These are phyloP conservation scores for Candolleomyces aberdarensis DNA, from an alignment of 768 basidiomycete genomes.

Conservation along the genomic window DNA sequence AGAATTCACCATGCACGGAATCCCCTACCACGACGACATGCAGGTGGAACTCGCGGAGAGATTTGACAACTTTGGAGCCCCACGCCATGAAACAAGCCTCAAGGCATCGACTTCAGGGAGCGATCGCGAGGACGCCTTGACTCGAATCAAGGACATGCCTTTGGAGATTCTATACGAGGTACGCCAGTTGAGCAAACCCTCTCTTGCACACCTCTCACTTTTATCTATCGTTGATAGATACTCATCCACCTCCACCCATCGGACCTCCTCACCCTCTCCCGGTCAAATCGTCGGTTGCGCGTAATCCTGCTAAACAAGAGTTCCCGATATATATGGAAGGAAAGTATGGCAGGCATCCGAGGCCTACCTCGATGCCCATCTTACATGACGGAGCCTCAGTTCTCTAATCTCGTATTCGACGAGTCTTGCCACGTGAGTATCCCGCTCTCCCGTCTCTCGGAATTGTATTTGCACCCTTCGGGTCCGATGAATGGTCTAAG, in stretches of 20 bases:
- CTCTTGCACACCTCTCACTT: not conserved
- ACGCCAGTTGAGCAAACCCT: not conserved
- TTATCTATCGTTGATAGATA: slow-evolving; percentile 27
- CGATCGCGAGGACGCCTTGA: slow-evolving; percentile 12
- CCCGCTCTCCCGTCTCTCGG: not conserved
- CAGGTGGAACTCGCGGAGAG: not conserved
- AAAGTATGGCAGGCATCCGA: slow-evolving; percentile 26
- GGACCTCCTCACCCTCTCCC: slow-evolving; percentile 45
- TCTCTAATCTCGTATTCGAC: slow-evolving; percentile 43
- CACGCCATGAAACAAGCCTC: not conserved
- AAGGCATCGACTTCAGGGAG: not conserved
- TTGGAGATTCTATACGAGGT: slow-evolving; percentile 33
- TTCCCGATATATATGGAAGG: slow-evolving; percentile 33
- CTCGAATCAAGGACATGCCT: slow-evolving; percentile 19
- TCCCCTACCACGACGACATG: not conserved
- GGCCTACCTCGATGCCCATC: slow-evolving; percentile 40
- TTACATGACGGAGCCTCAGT: slow-evolving; percentile 44
- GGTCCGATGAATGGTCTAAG: not conserved
- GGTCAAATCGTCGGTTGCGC: slow-evolving; percentile 39
- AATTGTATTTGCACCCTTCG: too few species aligned
- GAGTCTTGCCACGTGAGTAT: slow-evolving; percentile 41
- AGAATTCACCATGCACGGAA: not conserved
- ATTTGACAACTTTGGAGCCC: not conserved
- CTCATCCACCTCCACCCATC: slow-evolving; percentile 39
- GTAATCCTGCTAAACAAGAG: slow-evolving; percentile 33